phyloP scores from a whole-genome alignment of 352 stramenopile genomes.

The Pythium dissimile region DNA sequence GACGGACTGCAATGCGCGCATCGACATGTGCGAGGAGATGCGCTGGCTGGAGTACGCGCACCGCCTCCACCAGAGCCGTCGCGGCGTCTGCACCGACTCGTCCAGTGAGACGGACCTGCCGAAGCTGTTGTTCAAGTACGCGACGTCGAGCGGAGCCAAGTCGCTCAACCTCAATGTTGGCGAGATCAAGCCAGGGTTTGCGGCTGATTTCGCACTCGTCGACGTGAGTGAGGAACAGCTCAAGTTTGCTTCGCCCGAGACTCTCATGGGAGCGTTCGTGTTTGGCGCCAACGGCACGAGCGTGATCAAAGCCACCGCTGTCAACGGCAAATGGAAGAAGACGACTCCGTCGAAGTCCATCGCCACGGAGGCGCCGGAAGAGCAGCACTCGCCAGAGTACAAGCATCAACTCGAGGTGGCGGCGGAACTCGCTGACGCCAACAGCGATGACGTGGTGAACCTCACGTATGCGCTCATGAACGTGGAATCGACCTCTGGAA shows the following conservation, averaged over 20 bases:
- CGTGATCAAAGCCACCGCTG: slow-evolving; percentile 66
- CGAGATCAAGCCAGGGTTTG: slow-evolving; percentile 60
- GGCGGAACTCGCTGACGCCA: slow-evolving; percentile 43
- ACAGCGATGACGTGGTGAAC: slow-evolving; percentile 61
- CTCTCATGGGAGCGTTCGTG: slow-evolving; percentile 63
- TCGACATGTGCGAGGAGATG: slow-evolving; percentile 85
- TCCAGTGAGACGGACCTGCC: slow-evolving; percentile 53
- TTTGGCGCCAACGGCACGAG: slow-evolving; percentile 68
- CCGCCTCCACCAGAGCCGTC: slow-evolving; percentile 55
- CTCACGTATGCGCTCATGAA: slow-evolving; percentile 70
- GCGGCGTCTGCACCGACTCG: slow-evolving; percentile 58
- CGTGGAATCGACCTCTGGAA: slow-evolving; percentile 60
- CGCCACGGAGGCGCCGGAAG: not conserved
- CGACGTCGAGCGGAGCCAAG: slow-evolving; percentile 58
- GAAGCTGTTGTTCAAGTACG: slow-evolving; percentile 64
- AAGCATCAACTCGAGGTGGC: slow-evolving; percentile 39
- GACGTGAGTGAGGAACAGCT: slow-evolving; percentile 71
- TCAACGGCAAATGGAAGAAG: slow-evolving; percentile 69
- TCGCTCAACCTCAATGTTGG: slow-evolving; percentile 69
- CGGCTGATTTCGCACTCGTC: slow-evolving; percentile 67
- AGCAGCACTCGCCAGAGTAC: slow-evolving; percentile 37
- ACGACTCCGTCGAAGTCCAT: slow-evolving; percentile 20
- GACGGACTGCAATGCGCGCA: slow-evolving; percentile 74
- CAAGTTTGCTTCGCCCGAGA: slow-evolving; percentile 53
- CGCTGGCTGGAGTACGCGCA: slow-evolving; percentile 78